Percentiles rank a stretch among this genome's conserved stretches.
These are phyloP conservation scores for Schizochytrium sp. DNA, from an alignment of 108 stramenopile species.

Conservation along the genomic window DNA sequence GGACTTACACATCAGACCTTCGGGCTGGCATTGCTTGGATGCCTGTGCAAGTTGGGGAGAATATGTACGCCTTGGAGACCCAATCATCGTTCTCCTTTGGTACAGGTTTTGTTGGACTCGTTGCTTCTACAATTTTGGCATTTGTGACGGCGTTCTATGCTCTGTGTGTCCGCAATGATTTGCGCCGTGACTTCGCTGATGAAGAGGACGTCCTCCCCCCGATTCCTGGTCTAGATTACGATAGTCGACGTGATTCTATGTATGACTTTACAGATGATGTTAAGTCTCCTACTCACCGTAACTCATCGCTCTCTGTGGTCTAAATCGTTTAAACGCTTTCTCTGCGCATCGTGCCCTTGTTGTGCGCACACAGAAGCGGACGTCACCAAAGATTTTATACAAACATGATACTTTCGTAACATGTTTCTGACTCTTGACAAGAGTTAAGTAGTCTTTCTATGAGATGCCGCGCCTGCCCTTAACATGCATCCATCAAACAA, in stretches of 20 bases:
- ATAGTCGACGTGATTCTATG: not conserved
- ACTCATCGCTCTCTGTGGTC: not conserved
- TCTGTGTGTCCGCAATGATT: not conserved
- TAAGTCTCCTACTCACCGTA: not conserved
- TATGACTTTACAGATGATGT: not conserved
- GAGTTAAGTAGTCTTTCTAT: too few relatives aligned
- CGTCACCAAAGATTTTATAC: too few relatives aligned
- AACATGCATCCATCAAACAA: too few relatives aligned
- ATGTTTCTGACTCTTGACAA: too few relatives aligned
- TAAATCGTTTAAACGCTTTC: not conserved
- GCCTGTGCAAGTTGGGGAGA: not conserved
- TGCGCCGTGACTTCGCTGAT: not conserved
- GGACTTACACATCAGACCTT: not conserved
- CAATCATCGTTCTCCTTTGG: not conserved
- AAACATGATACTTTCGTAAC: too few relatives aligned
- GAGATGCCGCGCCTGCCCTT: too few relatives aligned
- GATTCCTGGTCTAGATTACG: not conserved
- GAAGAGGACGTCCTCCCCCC: conserved; percentile 17
- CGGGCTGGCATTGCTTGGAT: not conserved
- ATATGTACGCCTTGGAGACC: not conserved
- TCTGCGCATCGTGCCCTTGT: too few relatives aligned
- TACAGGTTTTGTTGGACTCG: conserved; percentile 6
- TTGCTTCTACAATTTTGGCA: not conserved
- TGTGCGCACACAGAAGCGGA: too few relatives aligned
- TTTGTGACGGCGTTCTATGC: not conserved